Conservation (phyloP, 208 protist genomes). For the Acanthamoeba castellanii region DNA sequence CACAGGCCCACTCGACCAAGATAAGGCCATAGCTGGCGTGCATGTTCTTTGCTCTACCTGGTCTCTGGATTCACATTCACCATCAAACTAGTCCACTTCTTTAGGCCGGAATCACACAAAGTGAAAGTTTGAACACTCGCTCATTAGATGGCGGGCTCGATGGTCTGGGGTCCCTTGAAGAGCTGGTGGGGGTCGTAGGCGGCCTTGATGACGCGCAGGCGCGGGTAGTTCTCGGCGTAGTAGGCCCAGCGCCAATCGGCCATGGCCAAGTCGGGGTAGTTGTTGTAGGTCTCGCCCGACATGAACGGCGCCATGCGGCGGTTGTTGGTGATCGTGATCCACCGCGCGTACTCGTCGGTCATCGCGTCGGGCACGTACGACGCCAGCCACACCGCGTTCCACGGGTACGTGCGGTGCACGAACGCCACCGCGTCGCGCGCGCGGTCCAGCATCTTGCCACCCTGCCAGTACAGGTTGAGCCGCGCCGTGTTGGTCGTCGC, state of each 20-base stretch:
- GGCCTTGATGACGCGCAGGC: constrained; percentile 69
- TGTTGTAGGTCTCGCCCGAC: constrained; percentile 78
- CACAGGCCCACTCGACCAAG: too few species aligned
- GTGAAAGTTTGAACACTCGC: background rate
- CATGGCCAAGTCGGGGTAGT: constrained; percentile 78
- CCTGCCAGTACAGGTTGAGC: constrained; percentile 80
- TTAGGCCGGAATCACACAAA: too few species aligned
- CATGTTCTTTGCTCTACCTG: too few species aligned
- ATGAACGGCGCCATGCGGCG: constrained; percentile 36
- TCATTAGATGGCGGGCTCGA: background rate
- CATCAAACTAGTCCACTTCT: too few species aligned
- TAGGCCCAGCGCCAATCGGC: constrained; percentile 72
- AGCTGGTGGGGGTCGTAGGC: constrained; percentile 76
- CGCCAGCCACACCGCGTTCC: constrained; percentile 77
- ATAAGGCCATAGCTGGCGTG: too few species aligned
- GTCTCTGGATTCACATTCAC: too few species aligned
- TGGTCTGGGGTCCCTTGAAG: constrained; percentile 75
- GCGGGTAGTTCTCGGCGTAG: constrained; percentile 77
- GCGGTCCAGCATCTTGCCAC: constrained; percentile 69
- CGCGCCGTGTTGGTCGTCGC: constrained; percentile 74
- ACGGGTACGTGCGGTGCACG: constrained; percentile 73
- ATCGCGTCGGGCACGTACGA: background rate
- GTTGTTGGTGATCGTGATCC: constrained; percentile 59
- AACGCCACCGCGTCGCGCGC: constrained; percentile 57
- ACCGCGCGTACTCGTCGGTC: constrained; percentile 61